These are phyloP conservation scores for Brassica carinata DNA, from an alignment of 345 rosid genomes.

Conservation along the genomic window DNA sequence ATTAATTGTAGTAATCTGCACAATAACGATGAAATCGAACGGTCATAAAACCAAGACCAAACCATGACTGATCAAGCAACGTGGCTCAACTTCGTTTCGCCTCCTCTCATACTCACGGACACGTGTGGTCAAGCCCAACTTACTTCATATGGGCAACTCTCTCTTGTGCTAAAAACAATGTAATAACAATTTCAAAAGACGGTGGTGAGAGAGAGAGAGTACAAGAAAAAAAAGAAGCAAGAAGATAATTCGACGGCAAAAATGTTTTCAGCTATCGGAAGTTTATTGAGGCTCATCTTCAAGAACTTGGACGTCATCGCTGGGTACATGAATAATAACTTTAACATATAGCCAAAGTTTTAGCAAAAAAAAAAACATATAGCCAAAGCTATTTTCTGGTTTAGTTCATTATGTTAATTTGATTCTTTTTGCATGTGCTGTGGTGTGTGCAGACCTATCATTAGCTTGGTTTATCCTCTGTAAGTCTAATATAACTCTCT, in stretches of 20 bases:
- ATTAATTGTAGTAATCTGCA: background rate
- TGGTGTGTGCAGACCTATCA: slow-evolving; percentile 59
- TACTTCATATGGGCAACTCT: slow-evolving; percentile 21
- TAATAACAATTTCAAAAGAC: slow-evolving; percentile 4
- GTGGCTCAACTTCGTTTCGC: slow-evolving; percentile 23
- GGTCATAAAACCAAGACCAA: slow-evolving; percentile 9
- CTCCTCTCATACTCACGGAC: slow-evolving; percentile 33
- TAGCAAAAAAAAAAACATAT: background rate
- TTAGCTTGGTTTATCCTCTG: slow-evolving; percentile 80
- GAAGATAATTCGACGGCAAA: slow-evolving; percentile 7
- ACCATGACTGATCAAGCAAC: slow-evolving; percentile 14
- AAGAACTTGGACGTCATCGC: slow-evolving; percentile 83
- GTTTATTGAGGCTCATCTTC: slow-evolving; percentile 63
- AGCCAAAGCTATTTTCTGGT: background rate
- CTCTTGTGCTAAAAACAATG: slow-evolving; percentile 15
- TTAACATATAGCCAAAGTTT: background rate
- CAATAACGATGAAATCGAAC: slow-evolving; percentile 27
- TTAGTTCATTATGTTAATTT: background rate
- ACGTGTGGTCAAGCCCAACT: slow-evolving; percentile 31
- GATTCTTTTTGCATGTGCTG: background rate
- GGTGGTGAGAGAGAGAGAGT: slow-evolving; percentile 15
- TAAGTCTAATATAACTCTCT: slow-evolving; percentile 41
- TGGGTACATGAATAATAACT: slow-evolving; percentile 44
- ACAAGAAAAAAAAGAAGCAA: background rate
- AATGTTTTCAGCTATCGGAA: slow-evolving; percentile 49